These are phyloP conservation scores for Botrytis fabae DNA, from an alignment of 2,329 filamentous ascomycete genomes.

Conservation along the genomic window DNA sequence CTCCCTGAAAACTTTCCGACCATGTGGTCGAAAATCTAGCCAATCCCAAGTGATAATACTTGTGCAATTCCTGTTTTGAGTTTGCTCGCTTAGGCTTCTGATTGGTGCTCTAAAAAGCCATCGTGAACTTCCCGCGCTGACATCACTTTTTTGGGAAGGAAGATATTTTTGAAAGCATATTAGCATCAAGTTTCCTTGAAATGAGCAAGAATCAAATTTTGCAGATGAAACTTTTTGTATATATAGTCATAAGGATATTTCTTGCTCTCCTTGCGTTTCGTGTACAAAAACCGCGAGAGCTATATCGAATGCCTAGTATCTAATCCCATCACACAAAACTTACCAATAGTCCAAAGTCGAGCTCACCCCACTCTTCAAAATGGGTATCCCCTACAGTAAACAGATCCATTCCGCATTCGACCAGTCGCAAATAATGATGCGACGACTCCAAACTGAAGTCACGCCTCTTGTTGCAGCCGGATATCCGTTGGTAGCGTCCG, in stretches of 20 bases:
- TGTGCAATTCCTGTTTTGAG: constrained; percentile 3
- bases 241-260: not conserved
- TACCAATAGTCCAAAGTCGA: not conserved
- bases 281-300: not conserved
- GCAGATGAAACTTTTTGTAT: too few relatives aligned
- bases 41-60: not conserved
- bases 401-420: not conserved
- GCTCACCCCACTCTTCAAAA: not conserved
- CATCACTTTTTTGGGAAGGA: not conserved
- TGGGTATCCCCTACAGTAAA: constrained; percentile 5
- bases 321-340: too few relatives aligned
- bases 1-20: too few relatives aligned
- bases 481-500: not conserved
- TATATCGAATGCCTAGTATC: not conserved
- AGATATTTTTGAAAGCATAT: not conserved
- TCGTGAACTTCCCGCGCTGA: not conserved
- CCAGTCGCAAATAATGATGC: constrained; percentile 9
- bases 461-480: not conserved
- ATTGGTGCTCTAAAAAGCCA: not conserved
- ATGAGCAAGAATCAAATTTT: not conserved
- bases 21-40: not conserved
- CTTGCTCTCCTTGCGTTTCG: not conserved
- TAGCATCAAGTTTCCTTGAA: not conserved
- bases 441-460: not conserved
- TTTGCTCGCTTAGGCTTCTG: not conserved